phyloP scores from a whole-genome alignment of 106 monocot species.

The Hemerocallis citrina region DNA sequence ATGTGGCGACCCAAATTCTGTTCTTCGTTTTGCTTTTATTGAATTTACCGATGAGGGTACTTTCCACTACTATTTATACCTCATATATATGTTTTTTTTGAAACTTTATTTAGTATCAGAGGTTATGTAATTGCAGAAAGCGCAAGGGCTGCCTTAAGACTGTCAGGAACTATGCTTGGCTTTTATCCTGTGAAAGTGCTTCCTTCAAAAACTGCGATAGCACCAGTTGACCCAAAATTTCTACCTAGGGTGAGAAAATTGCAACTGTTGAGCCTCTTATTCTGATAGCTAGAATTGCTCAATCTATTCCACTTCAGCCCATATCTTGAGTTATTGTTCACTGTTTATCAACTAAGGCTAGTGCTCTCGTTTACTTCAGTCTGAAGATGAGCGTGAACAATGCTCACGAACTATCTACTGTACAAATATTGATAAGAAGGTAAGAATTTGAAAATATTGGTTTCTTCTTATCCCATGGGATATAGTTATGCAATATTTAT shows the following conservation, averaged over 20 bases:
- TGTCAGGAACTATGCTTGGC: constrained; percentile 38
- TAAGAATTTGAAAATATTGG: constrained; percentile 9
- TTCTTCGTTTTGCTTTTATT: constrained; percentile 50
- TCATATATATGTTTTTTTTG: background rate
- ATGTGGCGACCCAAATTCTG: constrained; percentile 46
- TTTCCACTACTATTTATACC: constrained; percentile 3
- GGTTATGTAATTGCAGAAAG: constrained; percentile 24
- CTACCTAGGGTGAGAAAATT: constrained; percentile 25
- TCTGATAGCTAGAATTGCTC: constrained; percentile 5
- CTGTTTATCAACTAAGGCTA: background rate
- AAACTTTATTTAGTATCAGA: background rate
- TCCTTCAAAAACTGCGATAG: constrained; percentile 49
- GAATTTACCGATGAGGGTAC: constrained; percentile 41
- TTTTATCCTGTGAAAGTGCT: constrained; percentile 47
- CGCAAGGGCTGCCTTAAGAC: constrained; percentile 29
- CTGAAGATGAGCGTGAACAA: constrained; percentile 43
- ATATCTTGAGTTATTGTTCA: background rate
- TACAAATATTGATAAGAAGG: constrained; percentile 53
- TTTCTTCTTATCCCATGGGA: background rate
- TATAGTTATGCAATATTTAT: background rate
- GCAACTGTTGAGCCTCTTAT: background rate
- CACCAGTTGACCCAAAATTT: constrained; percentile 33
- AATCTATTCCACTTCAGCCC: background rate
- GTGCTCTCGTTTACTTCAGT: constrained; percentile 13
- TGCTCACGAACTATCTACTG: constrained; percentile 43